Evolutionary conservation across 2,329 filamentous ascomycete species (phyloP).

Genomic region (Penicillium crustosum): DNA sequence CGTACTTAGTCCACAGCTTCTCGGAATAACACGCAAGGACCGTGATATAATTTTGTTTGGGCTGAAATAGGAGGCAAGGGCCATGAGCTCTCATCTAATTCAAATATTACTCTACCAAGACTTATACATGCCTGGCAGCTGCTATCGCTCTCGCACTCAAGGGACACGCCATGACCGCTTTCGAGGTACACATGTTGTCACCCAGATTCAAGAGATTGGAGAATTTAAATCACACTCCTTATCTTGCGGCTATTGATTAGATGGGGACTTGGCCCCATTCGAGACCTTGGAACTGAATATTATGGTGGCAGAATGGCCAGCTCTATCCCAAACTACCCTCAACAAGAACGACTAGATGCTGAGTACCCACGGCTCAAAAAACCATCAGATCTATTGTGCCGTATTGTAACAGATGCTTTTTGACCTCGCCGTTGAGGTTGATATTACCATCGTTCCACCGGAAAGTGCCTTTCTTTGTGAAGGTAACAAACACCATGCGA

Average conservation of each 20-base stretch:
- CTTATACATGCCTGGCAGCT: no score
- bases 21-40: not conserved
- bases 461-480: no score
- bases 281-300: no score
- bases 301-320: no score
- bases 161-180: not conserved
- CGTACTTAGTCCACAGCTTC: not conserved
- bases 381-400: not conserved
- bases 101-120: not conserved
- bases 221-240: not conserved
- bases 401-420: not conserved
- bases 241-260: not conserved
- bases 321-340: not conserved
- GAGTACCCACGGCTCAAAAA: not conserved
- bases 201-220: not conserved
- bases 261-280: not conserved
- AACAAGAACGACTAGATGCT: not conserved
- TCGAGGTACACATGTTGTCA: not conserved
- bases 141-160: no score
- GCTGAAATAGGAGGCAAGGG: not conserved
- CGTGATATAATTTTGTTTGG: not conserved
- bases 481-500: no score
- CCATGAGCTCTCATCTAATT: not conserved
- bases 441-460: no score
- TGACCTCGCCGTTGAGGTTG: not conserved